Conservation (phyloP, 2,329 filamentous ascomycete genomes). For the Cercospora sesami region DNA sequence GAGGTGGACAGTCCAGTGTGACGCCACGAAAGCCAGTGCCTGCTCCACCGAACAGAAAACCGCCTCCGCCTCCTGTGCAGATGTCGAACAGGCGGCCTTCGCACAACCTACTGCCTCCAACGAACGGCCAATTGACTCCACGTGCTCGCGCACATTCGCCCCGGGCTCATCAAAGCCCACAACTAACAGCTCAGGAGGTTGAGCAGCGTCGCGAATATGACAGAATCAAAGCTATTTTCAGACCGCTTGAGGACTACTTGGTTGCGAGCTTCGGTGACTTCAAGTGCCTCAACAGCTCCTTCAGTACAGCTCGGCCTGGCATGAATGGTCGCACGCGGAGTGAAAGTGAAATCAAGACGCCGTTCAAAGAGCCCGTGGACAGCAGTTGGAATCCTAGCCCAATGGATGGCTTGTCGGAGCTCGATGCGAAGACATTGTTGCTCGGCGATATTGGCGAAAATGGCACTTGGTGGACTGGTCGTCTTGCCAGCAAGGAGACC, state of each 20-base stretch:
- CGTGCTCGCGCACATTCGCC: slow-evolving; percentile 24
- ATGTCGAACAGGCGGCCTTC: slow-evolving; percentile 27
- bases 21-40: slow-evolving; percentile 32
- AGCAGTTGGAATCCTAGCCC: slow-evolving; percentile 34
- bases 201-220: slow-evolving; percentile 38
- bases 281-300: slow-evolving; percentile 74
- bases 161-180: slow-evolving; percentile 31
- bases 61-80: slow-evolving; percentile 37
- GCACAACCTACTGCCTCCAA: slow-evolving; percentile 25
- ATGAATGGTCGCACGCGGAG: slow-evolving; percentile 44
- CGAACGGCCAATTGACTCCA: slow-evolving; percentile 22
- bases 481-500: slow-evolving; percentile 39
- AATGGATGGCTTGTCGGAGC: slow-evolving; percentile 54
- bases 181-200: slow-evolving; percentile 30
- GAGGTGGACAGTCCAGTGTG: slow-evolving; percentile 17
- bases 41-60: slow-evolving; percentile 34
- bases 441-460: slow-evolving; percentile 78
- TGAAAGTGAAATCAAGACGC: slow-evolving; percentile 45
- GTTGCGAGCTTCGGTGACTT: slow-evolving; percentile 66
- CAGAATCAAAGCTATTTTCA: slow-evolving; percentile 64
- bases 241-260: slow-evolving; percentile 75
- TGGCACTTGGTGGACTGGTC: slow-evolving; percentile 77
- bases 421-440: slow-evolving; percentile 73
- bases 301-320: slow-evolving; percentile 56
- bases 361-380: slow-evolving; percentile 36